Evolutionary conservation across 169 alveolate species (phyloP), one percentile per base, ranked within the genome.

Genomic region (Besnoitia besnoiti): DNA sequence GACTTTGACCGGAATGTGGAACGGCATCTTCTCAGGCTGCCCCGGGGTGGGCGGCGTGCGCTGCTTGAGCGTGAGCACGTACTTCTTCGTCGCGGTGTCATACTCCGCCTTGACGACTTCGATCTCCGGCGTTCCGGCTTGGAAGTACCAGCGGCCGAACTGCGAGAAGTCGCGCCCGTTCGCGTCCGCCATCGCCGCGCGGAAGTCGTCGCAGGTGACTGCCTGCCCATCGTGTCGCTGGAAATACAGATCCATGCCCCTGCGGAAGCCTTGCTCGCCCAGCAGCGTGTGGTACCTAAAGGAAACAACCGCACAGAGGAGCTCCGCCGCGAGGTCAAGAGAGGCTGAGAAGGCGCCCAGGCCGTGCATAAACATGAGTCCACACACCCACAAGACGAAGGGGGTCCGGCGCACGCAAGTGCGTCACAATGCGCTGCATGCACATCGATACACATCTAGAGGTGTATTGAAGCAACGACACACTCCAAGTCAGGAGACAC

Each of bases 151-250:
- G 50, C 97, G 95, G 88, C 97, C 98, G 90, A 97, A 97, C 94
- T 97, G 99, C 42, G 97, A 92, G 50, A 98, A 88, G 88, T 97
- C 97, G n/a, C 92, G 94, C 75, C 92, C 89, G 61, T 95, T 97
- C 44, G 97, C 98, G 50, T 95, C 98, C 35, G 97, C 98, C 99
- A 98, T 98, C 47, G 99, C 99, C 21, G 82, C 94, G 40, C 98
- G 95, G 94, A 98, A 98, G 95, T 98, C 99, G 93, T 98, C 99
- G 91, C 99, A 98, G 33, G 99, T 97, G 51, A 97, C 99, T 21
- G 99, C 99, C 85, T 96, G 95, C 27, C 98, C 96, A 95, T 98
- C 99, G 92, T 97, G 98, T 55, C 98, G 96, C 93, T 97, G 94
- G 94, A 98, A 96, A 94, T 98, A 98, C 76, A 97, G 91, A 85